Evolutionary conservation across 179 eudicot genomes (phyloP), one percentile per base, ranked within the genome.

Genomic region (Spergularia azorica): DNA sequence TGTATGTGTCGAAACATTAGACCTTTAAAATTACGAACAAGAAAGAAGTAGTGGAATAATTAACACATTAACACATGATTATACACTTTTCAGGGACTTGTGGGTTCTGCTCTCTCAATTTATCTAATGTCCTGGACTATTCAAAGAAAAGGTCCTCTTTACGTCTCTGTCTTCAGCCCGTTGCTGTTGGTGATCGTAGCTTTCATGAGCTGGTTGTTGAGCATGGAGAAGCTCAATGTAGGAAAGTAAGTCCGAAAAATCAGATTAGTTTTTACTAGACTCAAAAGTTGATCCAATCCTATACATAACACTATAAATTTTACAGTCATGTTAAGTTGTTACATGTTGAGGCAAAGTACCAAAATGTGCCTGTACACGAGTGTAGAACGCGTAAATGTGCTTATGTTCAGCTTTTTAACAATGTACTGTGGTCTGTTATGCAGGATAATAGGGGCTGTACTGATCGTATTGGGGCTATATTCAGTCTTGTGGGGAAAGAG

Each of bases 401-500:
- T 36, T 36, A 36, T 36, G 39, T 36, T 36, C 39, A 36, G 39
- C 58, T 10, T 0, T 17, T 4, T 43, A 67, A 17, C 39, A 36
- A 2, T 12, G 6, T 15, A 6, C 2, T 59, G 7, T 67, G 79
- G 14, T 41, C 5, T 55, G 10, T 50, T 73, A 72, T 54, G 77
- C 92, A 94, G 98, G 66, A 87, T 83, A 46, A 81, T 79, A 60
- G 98, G 98, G 56, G 86, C 98, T 0, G 76, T 70, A 3, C 55
- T 92, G 79, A 89, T 94, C 60, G 89, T 92, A 5, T 2, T 78
- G 63, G 98, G 98, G 59, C 86, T 94, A 3, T 94, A 94, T 70
- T 86, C 86, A 10, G 97, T 94, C 10, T 81, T 94, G 0, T 92
- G 95, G 98, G 98, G 97, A 10, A 92, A 92, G 80, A 90, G 77